Conservation (phyloP, 2,329 filamentous ascomycete genomes). For the Talaromyces sp. region DNA sequence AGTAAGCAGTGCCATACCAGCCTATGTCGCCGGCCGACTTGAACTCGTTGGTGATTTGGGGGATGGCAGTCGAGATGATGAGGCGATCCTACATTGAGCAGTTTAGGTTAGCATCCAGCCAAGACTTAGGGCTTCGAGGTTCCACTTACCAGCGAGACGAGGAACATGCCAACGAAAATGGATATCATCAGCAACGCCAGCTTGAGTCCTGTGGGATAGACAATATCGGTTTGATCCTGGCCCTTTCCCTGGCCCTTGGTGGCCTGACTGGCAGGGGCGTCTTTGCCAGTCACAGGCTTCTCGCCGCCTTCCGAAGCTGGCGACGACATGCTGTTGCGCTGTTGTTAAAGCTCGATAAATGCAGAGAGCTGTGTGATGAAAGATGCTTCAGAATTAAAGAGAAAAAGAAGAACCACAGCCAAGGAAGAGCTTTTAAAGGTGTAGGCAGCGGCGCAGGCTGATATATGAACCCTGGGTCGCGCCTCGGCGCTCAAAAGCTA, state of each 20-base stretch:
- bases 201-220: neutral
- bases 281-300: neutral
- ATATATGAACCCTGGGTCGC: neutral
- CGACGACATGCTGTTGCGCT: neutral
- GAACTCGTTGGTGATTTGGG: constrained; percentile 26
- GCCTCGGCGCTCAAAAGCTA: neutral
- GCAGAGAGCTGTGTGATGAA: neutral
- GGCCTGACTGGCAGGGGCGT: neutral
- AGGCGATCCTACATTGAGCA: constrained; percentile 20
- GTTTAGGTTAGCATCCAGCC: constrained; percentile 22
- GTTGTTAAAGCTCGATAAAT: neutral
- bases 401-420: neutral
- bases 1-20: constrained; percentile 35
- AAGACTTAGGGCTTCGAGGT: neutral
- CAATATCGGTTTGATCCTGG: neutral
- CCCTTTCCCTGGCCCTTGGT: neutral
- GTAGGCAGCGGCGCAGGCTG: neutral
- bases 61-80: constrained; percentile 18
- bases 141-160: neutral
- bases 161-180: neutral
- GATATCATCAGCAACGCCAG: neutral
- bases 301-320: neutral
- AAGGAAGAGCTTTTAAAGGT: neutral
- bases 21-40: constrained; percentile 32
- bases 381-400: neutral